Evolutionary conservation across 495 filamentous ascomycete species (phyloP).

Genomic region (Achaetomiella virescens): DNA sequence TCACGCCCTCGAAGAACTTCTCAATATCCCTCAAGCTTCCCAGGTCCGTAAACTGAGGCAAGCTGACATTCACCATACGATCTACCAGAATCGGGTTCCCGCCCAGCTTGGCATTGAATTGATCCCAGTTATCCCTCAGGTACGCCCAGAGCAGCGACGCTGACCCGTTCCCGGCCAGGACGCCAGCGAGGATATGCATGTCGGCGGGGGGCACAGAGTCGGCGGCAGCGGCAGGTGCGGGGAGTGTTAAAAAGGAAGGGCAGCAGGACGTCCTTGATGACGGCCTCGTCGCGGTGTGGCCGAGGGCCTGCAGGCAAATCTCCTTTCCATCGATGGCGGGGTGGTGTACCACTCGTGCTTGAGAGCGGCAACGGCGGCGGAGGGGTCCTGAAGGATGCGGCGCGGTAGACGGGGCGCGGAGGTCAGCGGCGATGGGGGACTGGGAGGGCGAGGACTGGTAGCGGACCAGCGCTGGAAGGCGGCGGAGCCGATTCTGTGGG

Average conservation of each 20-base stretch:
- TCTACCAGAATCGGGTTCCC: slow-evolving; percentile 82
- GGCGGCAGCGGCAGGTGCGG: slow-evolving; percentile 42
- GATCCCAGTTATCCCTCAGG: slow-evolving; percentile 71
- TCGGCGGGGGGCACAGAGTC: slow-evolving; percentile 58
- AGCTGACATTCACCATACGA: slow-evolving; percentile 69
- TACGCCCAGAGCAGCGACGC: slow-evolving; percentile 77
- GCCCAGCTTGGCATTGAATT: slow-evolving; percentile 57
- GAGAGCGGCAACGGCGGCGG: slow-evolving; percentile 60
- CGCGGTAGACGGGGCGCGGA: slow-evolving; percentile 74
- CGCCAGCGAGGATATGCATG: slow-evolving; percentile 69
- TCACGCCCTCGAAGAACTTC: slow-evolving; percentile 74
- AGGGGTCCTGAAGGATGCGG: slow-evolving; percentile 62
- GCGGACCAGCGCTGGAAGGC: slow-evolving; percentile 68
- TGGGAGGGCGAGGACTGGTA: slow-evolving; percentile 61
- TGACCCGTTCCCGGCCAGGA: slow-evolving; percentile 63
- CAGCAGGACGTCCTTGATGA: slow-evolving; percentile 65
- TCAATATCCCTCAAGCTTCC: slow-evolving; percentile 70
- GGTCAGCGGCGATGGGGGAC: slow-evolving; percentile 67
- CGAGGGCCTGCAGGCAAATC: slow-evolving; percentile 69
- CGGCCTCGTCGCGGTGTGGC: slow-evolving; percentile 59
- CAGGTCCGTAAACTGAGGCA: slow-evolving; percentile 69
- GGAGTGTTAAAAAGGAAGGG: slow-evolving; percentile 77
- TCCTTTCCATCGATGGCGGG: slow-evolving; percentile 83
- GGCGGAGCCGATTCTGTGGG: slow-evolving; percentile 56
- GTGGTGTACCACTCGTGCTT: slow-evolving; percentile 77